Evolutionary conservation across 164 flowering plant genomes (phyloP), one percentile per base, ranked within the genome.

Genomic region (Umbellularia californica): DNA sequence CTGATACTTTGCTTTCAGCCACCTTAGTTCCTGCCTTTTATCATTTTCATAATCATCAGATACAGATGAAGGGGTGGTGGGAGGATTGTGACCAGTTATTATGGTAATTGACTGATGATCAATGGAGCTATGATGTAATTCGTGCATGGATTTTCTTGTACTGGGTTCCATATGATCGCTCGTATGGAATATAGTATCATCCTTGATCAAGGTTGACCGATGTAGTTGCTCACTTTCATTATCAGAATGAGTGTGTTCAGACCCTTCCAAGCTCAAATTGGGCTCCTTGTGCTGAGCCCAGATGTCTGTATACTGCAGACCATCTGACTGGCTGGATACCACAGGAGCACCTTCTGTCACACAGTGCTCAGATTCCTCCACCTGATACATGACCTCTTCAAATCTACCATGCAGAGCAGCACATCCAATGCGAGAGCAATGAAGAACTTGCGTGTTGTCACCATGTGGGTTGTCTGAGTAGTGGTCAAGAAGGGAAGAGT

Each of bases 1-100:
- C 79, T 89, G 89, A 73, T 89, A 87, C 87, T 88, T 89, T 2
- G 97, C 92, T 80, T 88, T 90, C 10, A 92, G 91, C 97, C 95
- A 89, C 79, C 95, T 88, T 76, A 92, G 68, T 77, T 92, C 97
- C 71, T 84, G 88, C 78, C 87, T 82, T 0, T 86, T 86, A 68
- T 88, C 94, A 74, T 89, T 87, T 79, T 88, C 93, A 51, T 83
- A 81, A 72, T 85, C 87, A 62, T 83, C 83, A 1, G 78, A 72
- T 2, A 77, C 66, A 24, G 74, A 51, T 30, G 84, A 79, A 71
- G 55, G 74, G 50, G 72, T 67, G 17, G 3, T 20, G 14, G 82
- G 70, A 70, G 75, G 58, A 60, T 72, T 65, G 22, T 3, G 20
- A 58, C 50, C 14, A 6, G 52, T 73, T 12, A 70, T 62, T 30